Conservation (phyloP, 805 yeast genomes). For the Maudiozyma bulderi region DNA sequence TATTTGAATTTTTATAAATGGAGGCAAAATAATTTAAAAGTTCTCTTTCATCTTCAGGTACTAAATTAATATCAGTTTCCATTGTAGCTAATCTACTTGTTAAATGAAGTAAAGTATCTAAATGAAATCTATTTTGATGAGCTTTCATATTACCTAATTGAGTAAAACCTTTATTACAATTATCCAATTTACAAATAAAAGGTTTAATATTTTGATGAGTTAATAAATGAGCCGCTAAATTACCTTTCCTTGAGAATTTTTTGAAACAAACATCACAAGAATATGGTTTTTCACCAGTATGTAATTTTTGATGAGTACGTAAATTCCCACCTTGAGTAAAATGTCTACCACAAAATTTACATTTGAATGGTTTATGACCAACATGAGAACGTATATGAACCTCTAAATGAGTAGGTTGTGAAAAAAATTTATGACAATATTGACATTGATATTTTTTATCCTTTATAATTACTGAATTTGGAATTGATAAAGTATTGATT, state of each 20-base stretch:
- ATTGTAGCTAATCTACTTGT: constrained; percentile 59
- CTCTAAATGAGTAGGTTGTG: constrained; percentile 85
- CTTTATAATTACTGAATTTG: background rate
- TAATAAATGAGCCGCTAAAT: constrained; percentile 75
- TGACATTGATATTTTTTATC: constrained; percentile 58
- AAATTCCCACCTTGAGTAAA: constrained; percentile 89
- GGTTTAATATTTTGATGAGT: constrained; percentile 79
- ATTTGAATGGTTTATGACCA: constrained; percentile 76
- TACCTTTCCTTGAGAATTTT: constrained; percentile 82
- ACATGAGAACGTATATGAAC: constrained; percentile 83
- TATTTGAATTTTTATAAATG: constrained; percentile 77
- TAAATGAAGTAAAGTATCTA: constrained; percentile 55
- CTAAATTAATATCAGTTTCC: constrained; percentile 37
- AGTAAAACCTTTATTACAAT: constrained; percentile 76
- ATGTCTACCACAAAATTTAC: constrained; percentile 67
- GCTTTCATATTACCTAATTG: constrained; percentile 90
- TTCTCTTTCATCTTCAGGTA: constrained; percentile 57
- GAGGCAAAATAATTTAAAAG: constrained; percentile 69
- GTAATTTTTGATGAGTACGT: constrained; percentile 74
- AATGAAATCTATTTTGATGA: constrained; percentile 85
- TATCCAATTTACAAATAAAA: constrained; percentile 67
- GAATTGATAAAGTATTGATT: background rate
- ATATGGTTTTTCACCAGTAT: constrained; percentile 90
- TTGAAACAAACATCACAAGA: constrained; percentile 68
- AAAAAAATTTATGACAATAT: constrained; percentile 69